Percentiles rank a stretch among this genome's conserved stretches.
These are phyloP conservation scores for Trichoderma sp. DNA, from an alignment of 2,329 filamentous ascomycete genomes.

Conservation along the genomic window DNA sequence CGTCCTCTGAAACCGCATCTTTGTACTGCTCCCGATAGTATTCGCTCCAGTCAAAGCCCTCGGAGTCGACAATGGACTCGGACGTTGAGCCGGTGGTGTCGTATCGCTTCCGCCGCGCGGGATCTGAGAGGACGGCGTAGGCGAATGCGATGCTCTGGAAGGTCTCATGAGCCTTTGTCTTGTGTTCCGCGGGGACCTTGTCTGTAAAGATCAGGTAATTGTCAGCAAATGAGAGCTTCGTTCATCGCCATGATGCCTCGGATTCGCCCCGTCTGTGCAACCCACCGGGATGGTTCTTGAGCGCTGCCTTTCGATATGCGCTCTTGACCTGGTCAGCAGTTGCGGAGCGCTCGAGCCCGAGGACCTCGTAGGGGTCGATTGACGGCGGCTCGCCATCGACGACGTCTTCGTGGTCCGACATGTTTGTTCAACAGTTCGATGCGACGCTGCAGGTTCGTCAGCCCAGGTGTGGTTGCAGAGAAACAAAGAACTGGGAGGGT, in stretches of 20 bases:
- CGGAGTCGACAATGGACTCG: conserved; percentile 74
- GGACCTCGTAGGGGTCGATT: conserved; percentile 78
- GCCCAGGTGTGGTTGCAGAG: conserved; percentile 9
- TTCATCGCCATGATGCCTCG: background rate
- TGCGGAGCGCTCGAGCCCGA: conserved; percentile 70
- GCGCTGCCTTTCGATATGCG: conserved; percentile 86
- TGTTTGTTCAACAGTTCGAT: conserved; percentile 35
- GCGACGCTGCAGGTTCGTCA: conserved; percentile 3
- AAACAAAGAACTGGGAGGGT: conserved; percentile 14
- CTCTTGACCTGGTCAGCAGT: conserved; percentile 80
- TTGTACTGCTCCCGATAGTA: conserved; percentile 87
- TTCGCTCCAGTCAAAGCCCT: conserved; percentile 85
- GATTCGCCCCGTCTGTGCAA: background rate
- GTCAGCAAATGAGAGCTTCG: conserved; percentile 29
- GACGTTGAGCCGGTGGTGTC: conserved; percentile 88
- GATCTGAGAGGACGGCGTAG: conserved; percentile 88
- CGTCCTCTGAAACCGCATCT: conserved; percentile 71
- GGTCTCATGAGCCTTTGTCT: conserved; percentile 71
- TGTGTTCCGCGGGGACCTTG: conserved; percentile 71
- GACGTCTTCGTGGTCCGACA: conserved; percentile 56
- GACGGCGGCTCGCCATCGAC: conserved; percentile 60
- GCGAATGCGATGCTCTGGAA: conserved; percentile 94
- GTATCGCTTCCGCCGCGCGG: conserved; percentile 78
- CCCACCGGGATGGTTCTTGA: conserved; percentile 83
- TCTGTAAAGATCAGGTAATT: conserved; percentile 52